Base-by-base conservation (phyloP, 2,329 filamentous ascomycete genomes). In the Emmonsia crescens region DNA sequence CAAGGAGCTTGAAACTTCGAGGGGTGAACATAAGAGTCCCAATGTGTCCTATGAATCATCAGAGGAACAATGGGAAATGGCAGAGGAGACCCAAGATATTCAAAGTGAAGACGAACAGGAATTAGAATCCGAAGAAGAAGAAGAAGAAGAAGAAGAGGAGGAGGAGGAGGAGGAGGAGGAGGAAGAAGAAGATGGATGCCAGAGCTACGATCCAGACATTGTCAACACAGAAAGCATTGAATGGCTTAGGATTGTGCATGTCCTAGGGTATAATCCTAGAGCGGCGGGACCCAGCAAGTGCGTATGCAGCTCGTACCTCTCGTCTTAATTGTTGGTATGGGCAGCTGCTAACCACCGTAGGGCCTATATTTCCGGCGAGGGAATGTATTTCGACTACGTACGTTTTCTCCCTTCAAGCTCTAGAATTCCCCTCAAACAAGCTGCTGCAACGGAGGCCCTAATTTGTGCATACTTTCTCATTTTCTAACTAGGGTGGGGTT, bases 141-240 rank as follows among this genome's bases (percentile, higher is more conserved):
- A n/a, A 5, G 40, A 44, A n/a, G 19, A 44, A 2, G 19, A 19
- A 14, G 40, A 19, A 5, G 16, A 44, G 2, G 19, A 33, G 6
- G 48, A 61, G 5, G 51, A 40, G 14, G 52, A 58, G 8, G 40
- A 61, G 24, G 60, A 36, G n/a, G 33, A 46, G 3, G 24, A 27
- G 2, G 33, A 44, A n/a, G 52, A 31, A 10, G 24, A 9, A 6
- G 46, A 61, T 33, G 52, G 57, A n/a, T 19, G 27, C 3, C 3
- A 16, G 3, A n/a, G 27, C 29, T 61, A 61, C 19, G 60, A 61
- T 31, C 54, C 54, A 27, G 60, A 59, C 8, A 31, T 61, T 24
- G 29, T 61, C 31, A 48, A 8, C 44, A 31, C n/a, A 49, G 54
- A 61, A 6, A 59, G 55, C 33, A 14, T 51, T 9, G n/a, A 48